Conservation (phyloP, 306 rosid species). For the Cicer chorassanicum region DNA sequence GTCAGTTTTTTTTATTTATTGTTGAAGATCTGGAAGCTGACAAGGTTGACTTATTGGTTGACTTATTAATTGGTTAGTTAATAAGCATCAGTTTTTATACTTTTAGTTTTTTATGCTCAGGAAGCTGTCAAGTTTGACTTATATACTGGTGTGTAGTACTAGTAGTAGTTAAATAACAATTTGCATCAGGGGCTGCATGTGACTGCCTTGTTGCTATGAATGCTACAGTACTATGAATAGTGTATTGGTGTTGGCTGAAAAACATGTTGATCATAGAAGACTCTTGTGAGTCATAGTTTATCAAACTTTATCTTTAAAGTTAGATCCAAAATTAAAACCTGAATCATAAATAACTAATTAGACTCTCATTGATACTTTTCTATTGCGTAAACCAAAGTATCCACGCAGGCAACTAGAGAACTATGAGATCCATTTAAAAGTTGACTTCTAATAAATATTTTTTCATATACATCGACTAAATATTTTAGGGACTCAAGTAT, state of each 20-base stretch:
- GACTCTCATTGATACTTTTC: background rate
- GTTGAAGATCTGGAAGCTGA: conserved; percentile 13
- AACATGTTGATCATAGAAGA: conserved; percentile 8
- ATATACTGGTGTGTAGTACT: background rate
- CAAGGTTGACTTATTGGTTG: conserved; percentile 16
- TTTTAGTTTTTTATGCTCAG: background rate
- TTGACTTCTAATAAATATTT: background rate
- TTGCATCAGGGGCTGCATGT: conserved; percentile 30
- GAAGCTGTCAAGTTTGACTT: conserved; percentile 2
- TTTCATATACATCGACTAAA: background rate
- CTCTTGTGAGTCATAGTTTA: conserved; percentile 18
- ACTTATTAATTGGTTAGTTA: conserved; percentile 1
- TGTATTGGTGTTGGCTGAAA: background rate
- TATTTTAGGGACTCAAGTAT: background rate
- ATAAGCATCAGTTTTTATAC: background rate
- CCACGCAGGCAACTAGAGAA: background rate
- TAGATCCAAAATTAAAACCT: background rate
- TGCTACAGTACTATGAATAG: background rate
- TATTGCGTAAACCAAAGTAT: background rate
- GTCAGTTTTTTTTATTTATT: background rate
- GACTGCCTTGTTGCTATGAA: conserved; percentile 8
- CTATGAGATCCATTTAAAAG: background rate
- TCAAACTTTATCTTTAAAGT: background rate
- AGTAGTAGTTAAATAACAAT: conserved; percentile 8
- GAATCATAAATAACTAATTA: background rate